Conservation (phyloP, 1,284 basidiomycete genomes). For the Leccinum glutinopallens region DNA sequence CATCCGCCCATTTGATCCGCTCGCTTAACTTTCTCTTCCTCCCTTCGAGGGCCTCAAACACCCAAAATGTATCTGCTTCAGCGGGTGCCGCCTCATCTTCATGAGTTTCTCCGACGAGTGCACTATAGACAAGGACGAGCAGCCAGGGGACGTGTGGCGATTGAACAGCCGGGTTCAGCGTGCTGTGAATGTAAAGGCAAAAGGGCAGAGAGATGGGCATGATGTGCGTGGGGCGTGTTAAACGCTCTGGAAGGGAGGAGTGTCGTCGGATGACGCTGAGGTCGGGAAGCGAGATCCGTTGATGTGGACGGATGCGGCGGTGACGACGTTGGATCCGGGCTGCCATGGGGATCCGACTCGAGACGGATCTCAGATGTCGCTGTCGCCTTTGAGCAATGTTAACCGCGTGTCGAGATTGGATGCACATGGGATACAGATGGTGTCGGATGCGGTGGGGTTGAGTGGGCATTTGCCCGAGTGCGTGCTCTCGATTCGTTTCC, state of each 20-base stretch:
- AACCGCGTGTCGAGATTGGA: slow-evolving; percentile 56
- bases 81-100: slow-evolving; percentile 61
- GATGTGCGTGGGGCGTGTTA: slow-evolving; percentile 51
- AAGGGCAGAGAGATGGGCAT: slow-evolving; percentile 63
- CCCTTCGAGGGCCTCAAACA: slow-evolving; percentile 70
- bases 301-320: neutral
- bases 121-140: slow-evolving; percentile 68
- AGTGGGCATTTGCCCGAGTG: slow-evolving; percentile 46
- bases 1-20: slow-evolving; percentile 64
- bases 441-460: slow-evolving; percentile 49
- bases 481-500: slow-evolving; percentile 53
- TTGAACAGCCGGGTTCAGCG: slow-evolving; percentile 71
- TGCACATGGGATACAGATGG: slow-evolving; percentile 52
- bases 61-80: slow-evolving; percentile 81
- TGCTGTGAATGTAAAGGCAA: slow-evolving; percentile 71
- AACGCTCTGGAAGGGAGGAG: slow-evolving; percentile 53
- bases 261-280: slow-evolving; percentile 43
- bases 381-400: slow-evolving; percentile 42
- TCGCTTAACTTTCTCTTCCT: slow-evolving; percentile 59
- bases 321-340: slow-evolving; percentile 31
- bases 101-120: slow-evolving; percentile 62
- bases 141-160: slow-evolving; percentile 69
- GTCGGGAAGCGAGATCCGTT: slow-evolving; percentile 25
- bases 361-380: slow-evolving; percentile 48
- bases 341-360: slow-evolving; percentile 37